A percentile compares a stretch with the other conserved stretches of the same genome.
Evolutionary conservation across 495 filamentous ascomycete genomes (phyloP).

Genomic region (Xylaria bambusicola): DNA sequence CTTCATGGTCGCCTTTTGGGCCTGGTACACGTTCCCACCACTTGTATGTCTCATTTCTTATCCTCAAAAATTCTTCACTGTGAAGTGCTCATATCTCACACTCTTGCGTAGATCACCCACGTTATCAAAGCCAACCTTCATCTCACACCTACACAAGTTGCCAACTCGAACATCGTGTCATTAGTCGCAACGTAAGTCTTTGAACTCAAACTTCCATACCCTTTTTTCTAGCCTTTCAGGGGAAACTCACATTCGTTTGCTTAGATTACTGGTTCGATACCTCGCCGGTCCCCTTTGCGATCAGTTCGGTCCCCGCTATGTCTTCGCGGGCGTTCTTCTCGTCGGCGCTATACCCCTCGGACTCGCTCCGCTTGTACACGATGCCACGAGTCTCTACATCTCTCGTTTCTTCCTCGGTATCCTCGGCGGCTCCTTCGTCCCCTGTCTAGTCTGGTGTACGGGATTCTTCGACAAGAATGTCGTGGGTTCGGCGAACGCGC

Average conservation of each 20-base stretch:
- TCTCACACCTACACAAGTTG: slow-evolving; percentile 69
- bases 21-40: slow-evolving; percentile 86
- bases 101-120: slow-evolving; percentile 60
- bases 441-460: slow-evolving; percentile 95
- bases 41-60: slow-evolving; percentile 55
- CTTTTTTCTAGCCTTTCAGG: neutral
- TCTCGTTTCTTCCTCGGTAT: slow-evolving; percentile 94
- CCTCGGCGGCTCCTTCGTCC: slow-evolving; percentile 86
- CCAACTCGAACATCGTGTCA: slow-evolving; percentile 91
- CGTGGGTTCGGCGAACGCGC: slow-evolving; percentile 85
- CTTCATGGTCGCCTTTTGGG: slow-evolving; percentile 95
- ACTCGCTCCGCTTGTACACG: slow-evolving; percentile 74
- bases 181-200: slow-evolving; percentile 75
- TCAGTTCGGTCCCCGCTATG: slow-evolving; percentile 75
- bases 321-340: slow-evolving; percentile 76
- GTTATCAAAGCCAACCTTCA: slow-evolving; percentile 78
- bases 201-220: neutral
- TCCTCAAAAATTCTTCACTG: neutral
- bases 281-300: slow-evolving; percentile 84
- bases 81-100: slow-evolving; percentile 16
- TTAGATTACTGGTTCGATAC: slow-evolving; percentile 76
- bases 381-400: slow-evolving; percentile 68
- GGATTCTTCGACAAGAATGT: slow-evolving; percentile 96
- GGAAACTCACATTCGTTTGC: slow-evolving; percentile 7
- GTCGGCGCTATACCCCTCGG: slow-evolving; percentile 80